Evolutionary conservation across 345 rosid genomes (phyloP).

Genomic region (Citrus australasica): DNA sequence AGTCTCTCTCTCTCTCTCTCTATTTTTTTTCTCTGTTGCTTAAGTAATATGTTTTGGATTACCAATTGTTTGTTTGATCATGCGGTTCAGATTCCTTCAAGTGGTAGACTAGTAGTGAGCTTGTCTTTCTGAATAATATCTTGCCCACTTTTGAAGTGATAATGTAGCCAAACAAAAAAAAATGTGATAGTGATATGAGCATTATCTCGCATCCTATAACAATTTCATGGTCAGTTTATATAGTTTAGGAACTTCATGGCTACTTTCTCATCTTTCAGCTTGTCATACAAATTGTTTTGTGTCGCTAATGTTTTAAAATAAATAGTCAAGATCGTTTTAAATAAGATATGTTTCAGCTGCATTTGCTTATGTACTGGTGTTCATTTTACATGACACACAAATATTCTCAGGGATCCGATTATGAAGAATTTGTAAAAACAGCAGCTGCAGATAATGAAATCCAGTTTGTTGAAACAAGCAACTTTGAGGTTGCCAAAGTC

Average conservation of each 20-base stretch:
- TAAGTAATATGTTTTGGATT: not conserved
- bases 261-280: not conserved
- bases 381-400: not conserved
- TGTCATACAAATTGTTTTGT: not conserved
- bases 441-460: constrained; percentile 58
- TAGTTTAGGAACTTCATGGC: not conserved
- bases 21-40: not conserved
- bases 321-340: not conserved
- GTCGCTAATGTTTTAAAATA: not conserved
- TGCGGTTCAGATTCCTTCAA: not conserved
- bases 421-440: constrained; percentile 68
- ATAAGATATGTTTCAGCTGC: not conserved
- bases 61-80: not conserved
- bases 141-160: not conserved
- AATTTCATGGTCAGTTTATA: not conserved
- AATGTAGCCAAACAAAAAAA: not conserved
- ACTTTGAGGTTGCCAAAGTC: constrained; percentile 41
- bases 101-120: not conserved
- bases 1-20: not conserved
- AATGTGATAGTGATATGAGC: too few relatives aligned
- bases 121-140: not conserved
- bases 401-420: constrained; percentile 49
- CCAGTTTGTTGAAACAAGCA: constrained; percentile 67
- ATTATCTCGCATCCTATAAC: not conserved
- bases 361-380: not conserved